phyloP scores from a whole-genome alignment of 2,329 filamentous ascomycete genomes.

The Ceratocystiopsis minuta region DNA sequence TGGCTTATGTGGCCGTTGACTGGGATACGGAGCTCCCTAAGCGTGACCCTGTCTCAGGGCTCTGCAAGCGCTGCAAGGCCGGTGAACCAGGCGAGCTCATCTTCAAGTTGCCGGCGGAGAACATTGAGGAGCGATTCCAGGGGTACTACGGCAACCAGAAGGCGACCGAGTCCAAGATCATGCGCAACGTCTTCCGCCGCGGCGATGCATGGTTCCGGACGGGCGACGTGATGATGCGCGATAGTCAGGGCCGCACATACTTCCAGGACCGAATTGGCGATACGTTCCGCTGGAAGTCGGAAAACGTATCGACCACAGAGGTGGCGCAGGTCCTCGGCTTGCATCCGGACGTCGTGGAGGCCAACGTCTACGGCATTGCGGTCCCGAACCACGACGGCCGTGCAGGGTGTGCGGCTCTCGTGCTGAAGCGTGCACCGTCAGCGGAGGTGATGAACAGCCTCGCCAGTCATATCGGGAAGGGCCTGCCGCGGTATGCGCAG shows the following conservation, averaged over 20 bases:
- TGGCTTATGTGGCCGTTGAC: slow-evolving; percentile 52
- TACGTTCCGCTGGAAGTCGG: slow-evolving; percentile 65
- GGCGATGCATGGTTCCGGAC: slow-evolving; percentile 73
- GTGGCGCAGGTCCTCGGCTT: slow-evolving; percentile 57
- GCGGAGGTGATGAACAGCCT: slow-evolving; percentile 34
- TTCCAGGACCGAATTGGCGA: slow-evolving; percentile 71
- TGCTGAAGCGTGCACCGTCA: slow-evolving; percentile 26
- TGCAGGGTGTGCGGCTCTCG: slow-evolving; percentile 47
- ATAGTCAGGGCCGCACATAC: slow-evolving; percentile 51
- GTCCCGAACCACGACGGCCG: slow-evolving; percentile 69
- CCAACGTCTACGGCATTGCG: slow-evolving; percentile 71
- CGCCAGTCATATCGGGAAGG: slow-evolving; percentile 35
- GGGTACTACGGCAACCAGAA: slow-evolving; percentile 63
- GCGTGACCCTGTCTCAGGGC: slow-evolving; percentile 50
- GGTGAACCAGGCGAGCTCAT: slow-evolving; percentile 61
- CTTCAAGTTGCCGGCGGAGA: slow-evolving; percentile 50
- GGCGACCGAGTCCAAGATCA: slow-evolving; percentile 55
- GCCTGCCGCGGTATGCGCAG: slow-evolving; percentile 55
- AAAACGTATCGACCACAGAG: slow-evolving; percentile 69
- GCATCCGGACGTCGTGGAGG: slow-evolving; percentile 51
- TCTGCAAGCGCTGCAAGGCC: slow-evolving; percentile 39
- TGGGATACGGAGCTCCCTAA: slow-evolving; percentile 48
- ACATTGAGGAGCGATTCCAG: slow-evolving; percentile 45
- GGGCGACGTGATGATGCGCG: slow-evolving; percentile 63
- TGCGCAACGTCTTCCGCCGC: slow-evolving; percentile 53